These are phyloP conservation scores for Mixia osmundae DNA, from an alignment of 1,284 basidiomycete genomes.

Conservation along the genomic window DNA sequence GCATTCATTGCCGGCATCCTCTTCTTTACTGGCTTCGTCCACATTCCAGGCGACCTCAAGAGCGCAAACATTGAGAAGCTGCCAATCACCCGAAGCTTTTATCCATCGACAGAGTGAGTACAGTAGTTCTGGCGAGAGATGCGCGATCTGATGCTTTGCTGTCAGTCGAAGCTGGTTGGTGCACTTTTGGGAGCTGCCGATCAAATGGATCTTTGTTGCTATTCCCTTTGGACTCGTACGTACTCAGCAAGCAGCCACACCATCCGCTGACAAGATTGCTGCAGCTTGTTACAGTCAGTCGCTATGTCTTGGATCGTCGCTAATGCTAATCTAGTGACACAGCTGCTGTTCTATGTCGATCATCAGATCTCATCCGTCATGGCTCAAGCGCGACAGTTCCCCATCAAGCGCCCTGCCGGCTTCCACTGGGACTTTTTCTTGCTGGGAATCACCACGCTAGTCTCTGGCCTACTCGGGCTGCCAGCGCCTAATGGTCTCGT, in stretches of 20 bases:
- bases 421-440: constrained; percentile 80
- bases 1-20: constrained; percentile 23
- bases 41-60: constrained; percentile 20
- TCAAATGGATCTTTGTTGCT: constrained; percentile 68
- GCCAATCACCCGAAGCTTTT: constrained; percentile 13
- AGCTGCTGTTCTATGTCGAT: constrained; percentile 11
- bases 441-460: constrained; percentile 73
- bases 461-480: constrained; percentile 60
- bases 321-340: too few relatives aligned
- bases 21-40: constrained; percentile 26
- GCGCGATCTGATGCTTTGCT: neutral
- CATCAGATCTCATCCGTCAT: constrained; percentile 43
- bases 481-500: constrained; percentile 90
- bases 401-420: constrained; percentile 69
- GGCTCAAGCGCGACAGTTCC: constrained; percentile 76
- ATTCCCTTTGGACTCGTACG: constrained; percentile 28
- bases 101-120: constrained; percentile 12
- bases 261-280: neutral
- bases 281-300: constrained; percentile 8
- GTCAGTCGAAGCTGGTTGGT: constrained; percentile 42
- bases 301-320: too few relatives aligned
- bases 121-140: neutral
- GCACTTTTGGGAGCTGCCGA: constrained; percentile 68
- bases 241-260: constrained; percentile 6
- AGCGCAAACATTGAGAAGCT: constrained; percentile 11